Evolutionary conservation across 1,284 basidiomycete species (phyloP).

Genomic region (Trametes hirsuta): DNA sequence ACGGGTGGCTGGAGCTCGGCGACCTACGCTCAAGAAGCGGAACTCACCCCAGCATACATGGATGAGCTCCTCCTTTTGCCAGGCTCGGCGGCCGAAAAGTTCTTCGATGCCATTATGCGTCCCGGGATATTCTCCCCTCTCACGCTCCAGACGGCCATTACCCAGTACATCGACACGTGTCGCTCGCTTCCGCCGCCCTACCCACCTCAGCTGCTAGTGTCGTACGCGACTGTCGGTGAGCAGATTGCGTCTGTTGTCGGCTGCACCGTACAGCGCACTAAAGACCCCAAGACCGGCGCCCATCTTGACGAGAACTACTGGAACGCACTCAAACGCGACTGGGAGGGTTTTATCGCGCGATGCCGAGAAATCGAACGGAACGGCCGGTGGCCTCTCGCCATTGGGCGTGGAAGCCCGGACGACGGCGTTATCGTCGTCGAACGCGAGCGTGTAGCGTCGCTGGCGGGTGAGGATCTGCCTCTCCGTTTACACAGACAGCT

Average conservation of each 20-base stretch:
- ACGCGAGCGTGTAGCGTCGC: conserved; percentile 72
- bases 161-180: conserved; percentile 78
- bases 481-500: conserved; percentile 58
- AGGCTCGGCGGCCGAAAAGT: conserved; percentile 78
- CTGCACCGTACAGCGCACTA: conserved; percentile 74
- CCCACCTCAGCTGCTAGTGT: conserved; percentile 56
- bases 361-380: conserved; percentile 86
- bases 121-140: conserved; percentile 87
- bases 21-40: conserved; percentile 64
- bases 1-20: conserved; percentile 55
- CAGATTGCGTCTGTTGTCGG: conserved; percentile 87
- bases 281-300: conserved; percentile 79
- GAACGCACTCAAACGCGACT: conserved; percentile 85
- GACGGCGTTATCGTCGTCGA: conserved; percentile 70
- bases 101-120: conserved; percentile 80
- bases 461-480: conserved; percentile 70
- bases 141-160: conserved; percentile 79
- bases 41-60: conserved; percentile 83
- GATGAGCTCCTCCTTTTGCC: conserved; percentile 77
- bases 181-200: conserved; percentile 64
- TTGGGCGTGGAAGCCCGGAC: conserved; percentile 54
- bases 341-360: conserved; percentile 90
- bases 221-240: conserved; percentile 72
- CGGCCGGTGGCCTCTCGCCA: conserved; percentile 80
- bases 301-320: conserved; percentile 80